phyloP scores from a whole-genome alignment of 176 grass and related monocot genomes.

The Zea mays region DNA sequence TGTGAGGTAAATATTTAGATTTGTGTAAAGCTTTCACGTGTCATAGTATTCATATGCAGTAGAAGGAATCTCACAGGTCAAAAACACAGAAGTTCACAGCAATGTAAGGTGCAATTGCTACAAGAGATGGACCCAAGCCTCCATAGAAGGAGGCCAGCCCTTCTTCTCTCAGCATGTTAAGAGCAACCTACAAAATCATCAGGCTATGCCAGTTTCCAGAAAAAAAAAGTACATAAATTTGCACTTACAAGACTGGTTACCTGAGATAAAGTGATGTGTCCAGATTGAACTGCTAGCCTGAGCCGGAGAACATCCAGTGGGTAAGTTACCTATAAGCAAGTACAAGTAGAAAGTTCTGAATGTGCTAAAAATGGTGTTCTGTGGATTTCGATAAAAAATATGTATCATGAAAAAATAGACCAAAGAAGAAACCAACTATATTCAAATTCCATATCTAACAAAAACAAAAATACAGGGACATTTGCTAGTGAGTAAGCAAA shows the following conservation, averaged over 20 bases:
- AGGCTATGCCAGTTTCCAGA: constrained; percentile 10
- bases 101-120: constrained; percentile 95
- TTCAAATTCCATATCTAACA: background rate
- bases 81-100: constrained; percentile 99
- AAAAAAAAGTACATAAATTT: background rate
- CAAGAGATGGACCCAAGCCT: constrained; percentile 93
- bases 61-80: constrained; percentile 83
- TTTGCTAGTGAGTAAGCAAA: constrained; percentile 32
- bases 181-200: constrained; percentile 74
- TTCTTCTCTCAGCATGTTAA: constrained; percentile 94
- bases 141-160: constrained; percentile 83
- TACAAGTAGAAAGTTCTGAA: constrained; percentile 33
- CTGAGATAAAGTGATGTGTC: constrained; percentile 86
- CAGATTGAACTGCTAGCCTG: constrained; percentile 94
- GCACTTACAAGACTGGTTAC: constrained; percentile 40
- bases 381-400: background rate
- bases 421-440: background rate
- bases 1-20: constrained; percentile 15
- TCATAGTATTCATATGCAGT: constrained; percentile 9
- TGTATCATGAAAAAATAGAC: background rate
- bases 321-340: constrained; percentile 82
- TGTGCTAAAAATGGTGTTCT: background rate
- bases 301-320: constrained; percentile 94
- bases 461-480: constrained; percentile 20
- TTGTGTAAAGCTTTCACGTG: constrained; percentile 26